phyloP scores from a whole-genome alignment of 2,329 filamentous ascomycete genomes.

The Xenosphaeropsis pyriputrescens region DNA sequence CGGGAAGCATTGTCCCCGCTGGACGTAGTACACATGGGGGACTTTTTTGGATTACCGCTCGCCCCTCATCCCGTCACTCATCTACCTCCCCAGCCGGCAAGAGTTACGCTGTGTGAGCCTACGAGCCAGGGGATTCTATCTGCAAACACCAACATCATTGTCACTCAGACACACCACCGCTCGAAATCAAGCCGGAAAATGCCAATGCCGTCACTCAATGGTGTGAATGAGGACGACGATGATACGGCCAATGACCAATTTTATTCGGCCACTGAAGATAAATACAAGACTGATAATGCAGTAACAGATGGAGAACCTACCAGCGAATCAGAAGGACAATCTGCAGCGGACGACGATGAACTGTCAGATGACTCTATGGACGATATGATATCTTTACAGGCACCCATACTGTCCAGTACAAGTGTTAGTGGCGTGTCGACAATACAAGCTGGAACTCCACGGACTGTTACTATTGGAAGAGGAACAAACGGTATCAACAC shows the following conservation, averaged over 20 bases:
- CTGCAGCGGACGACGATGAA: slow-evolving; percentile 53
- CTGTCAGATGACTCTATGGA: slow-evolving; percentile 85
- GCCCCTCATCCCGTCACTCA: slow-evolving; percentile 79
- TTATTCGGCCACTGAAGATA: slow-evolving; percentile 81
- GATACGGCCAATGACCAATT: slow-evolving; percentile 85
- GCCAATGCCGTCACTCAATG: slow-evolving; percentile 37
- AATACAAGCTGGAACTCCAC: slow-evolving; percentile 67
- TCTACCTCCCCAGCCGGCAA: slow-evolving; percentile 68
- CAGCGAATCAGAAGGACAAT: slow-evolving; percentile 46
- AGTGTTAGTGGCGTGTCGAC: slow-evolving; percentile 69
- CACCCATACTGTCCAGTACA: slow-evolving; percentile 64
- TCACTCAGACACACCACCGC: slow-evolving; percentile 49
- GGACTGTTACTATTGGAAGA: slow-evolving; percentile 43
- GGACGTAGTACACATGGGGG: slow-evolving; percentile 69
- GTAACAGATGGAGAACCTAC: slow-evolving; percentile 39
- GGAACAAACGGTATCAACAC: slow-evolving; percentile 64
- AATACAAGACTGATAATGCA: slow-evolving; percentile 39
- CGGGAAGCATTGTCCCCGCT: slow-evolving; percentile 60
- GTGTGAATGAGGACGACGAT: slow-evolving; percentile 49
- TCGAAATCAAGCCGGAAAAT: slow-evolving; percentile 33
- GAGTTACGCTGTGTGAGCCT: slow-evolving; percentile 85
- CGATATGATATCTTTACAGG: slow-evolving; percentile 80
- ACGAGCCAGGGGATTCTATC: slow-evolving; percentile 76
- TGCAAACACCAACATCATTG: slow-evolving; percentile 67
- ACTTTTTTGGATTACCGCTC: slow-evolving; percentile 64